Evolutionary conservation across 2,329 filamentous ascomycete species (phyloP).

Genomic region (Zymoseptoria pseudotritici): DNA sequence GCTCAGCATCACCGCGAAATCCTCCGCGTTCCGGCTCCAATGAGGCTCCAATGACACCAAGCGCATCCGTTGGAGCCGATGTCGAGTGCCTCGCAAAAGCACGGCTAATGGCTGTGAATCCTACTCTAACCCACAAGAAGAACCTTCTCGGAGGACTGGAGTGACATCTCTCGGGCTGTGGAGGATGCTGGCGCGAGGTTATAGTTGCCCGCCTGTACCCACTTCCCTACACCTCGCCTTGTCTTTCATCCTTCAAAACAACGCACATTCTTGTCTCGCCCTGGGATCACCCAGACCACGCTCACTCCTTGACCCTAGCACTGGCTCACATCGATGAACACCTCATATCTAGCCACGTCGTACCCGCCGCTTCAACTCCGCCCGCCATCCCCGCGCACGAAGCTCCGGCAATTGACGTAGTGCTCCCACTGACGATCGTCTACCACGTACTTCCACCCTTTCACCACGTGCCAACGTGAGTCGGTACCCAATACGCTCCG

Average conservation of each 20-base stretch:
- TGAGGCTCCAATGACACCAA: background rate
- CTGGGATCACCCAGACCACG: background rate
- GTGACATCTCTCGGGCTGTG: background rate
- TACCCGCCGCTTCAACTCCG: background rate
- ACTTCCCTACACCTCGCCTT: background rate
- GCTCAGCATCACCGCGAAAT: background rate
- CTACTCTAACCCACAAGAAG: background rate
- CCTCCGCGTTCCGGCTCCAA: background rate
- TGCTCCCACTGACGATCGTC: background rate
- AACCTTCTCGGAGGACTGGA: background rate
- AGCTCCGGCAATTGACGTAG: background rate
- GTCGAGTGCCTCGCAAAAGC: background rate
- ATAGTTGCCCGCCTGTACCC: background rate
- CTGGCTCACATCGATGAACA: background rate
- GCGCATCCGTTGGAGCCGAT: background rate
- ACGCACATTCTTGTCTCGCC: background rate
- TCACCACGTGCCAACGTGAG: background rate
- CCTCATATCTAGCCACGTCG: background rate
- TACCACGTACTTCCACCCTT: background rate
- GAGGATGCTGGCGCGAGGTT: background rate
- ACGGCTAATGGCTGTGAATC: background rate
- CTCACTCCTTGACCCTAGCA: background rate
- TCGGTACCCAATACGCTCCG: conserved; percentile 1
- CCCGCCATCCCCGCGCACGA: background rate
- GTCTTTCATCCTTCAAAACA: background rate